Percentiles rank a stretch among this genome's conserved stretches.
Evolutionary conservation across 2,329 filamentous ascomycete genomes (phyloP).

Genomic region (Hypoxylon sp.): DNA sequence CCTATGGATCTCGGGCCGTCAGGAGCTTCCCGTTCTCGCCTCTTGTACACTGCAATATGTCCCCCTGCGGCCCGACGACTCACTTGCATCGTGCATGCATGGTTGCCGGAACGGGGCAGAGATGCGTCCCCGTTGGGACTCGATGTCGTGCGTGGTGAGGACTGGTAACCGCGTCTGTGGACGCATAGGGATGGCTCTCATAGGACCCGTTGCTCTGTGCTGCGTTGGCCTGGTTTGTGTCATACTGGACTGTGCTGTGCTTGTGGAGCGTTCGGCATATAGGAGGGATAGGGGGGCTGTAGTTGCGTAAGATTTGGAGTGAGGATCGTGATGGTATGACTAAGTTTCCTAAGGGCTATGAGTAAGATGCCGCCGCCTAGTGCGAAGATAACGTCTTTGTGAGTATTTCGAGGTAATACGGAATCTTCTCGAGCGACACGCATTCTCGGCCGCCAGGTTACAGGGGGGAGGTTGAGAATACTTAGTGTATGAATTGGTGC

Average conservation of each 20-base stretch:
- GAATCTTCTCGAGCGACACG: not conserved
- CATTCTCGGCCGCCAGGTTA: not conserved
- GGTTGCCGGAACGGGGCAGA: slow-evolving; percentile 3
- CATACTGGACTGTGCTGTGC: slow-evolving; percentile 16
- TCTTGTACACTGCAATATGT: not conserved
- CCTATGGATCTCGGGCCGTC: not conserved
- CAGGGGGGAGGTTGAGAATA: not conserved
- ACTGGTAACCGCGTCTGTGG: slow-evolving; percentile 3
- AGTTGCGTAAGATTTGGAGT: not conserved
- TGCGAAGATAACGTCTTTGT: not conserved
- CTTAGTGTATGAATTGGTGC: not conserved
- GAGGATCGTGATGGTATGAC: slow-evolving; percentile 10
- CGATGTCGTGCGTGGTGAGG: slow-evolving; percentile 33
- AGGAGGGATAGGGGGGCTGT: not conserved
- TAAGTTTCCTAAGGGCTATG: slow-evolving; percentile 12
- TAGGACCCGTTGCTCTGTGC: slow-evolving; percentile 16
- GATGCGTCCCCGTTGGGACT: slow-evolving; percentile 26
- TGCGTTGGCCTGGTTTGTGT: slow-evolving; percentile 12
- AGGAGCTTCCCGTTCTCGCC: not conserved
- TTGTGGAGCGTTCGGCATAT: slow-evolving; percentile 29
- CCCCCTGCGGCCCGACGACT: slow-evolving; percentile 13
- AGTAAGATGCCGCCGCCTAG: not conserved
- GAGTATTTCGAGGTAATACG: not conserved
- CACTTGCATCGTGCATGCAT: slow-evolving; percentile 13
- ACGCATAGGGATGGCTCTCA: slow-evolving; percentile 2